Evolutionary conservation across 306 rosid genomes (phyloP), one percentile per base, ranked within the genome.

Genomic region (Benincasa hispida): DNA sequence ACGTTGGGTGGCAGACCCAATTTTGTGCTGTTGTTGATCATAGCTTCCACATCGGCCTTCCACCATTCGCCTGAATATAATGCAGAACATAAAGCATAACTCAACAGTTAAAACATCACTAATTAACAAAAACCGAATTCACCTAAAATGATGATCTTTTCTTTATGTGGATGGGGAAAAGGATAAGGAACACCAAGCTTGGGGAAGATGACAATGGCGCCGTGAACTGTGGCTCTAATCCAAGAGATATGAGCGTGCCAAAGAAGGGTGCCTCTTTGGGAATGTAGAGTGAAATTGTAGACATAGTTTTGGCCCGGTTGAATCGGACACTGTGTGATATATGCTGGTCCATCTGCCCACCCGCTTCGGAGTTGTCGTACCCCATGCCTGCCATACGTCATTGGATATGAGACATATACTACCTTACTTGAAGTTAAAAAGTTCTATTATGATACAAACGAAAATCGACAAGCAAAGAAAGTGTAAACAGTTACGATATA

Each of bases 261-360:
- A n/a, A 89, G 85, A 75, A 89, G 89, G 8, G 96, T 91, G 78
- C 96, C 98, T 77, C 95, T 88, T 78, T 91, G 96, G 45, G 88
- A 88, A 10, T 79, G 58, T 24, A 88, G 11, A 22, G 90, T 91
- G 82, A 93, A 93, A 78, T 89, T 91, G 84, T 93, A 87, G 41
- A 84, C 57, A 34, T 66, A 93, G 76, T 82, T 85, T 58, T 84
- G 88, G 27, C 91, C 88, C 0, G 93, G 87, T 34, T 84, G 90
- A 48, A 89, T 91, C 0, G 96, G 95, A 56, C 98, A 93, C 48
- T 93, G 93, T 35, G 95, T 88, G 32, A 93, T 61, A 74, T 87
- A 93, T 75, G 89, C 92, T 5, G 98, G 96, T 12, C 96, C 98
- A 81, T 90, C 94, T 8, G 88, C 72, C 98, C 98, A 90, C 41